Percentiles rank a stretch among this genome's conserved stretches.
phyloP scores from a whole-genome alignment of 1,284 basidiomycete genomes.

The Trametes hirsuta region DNA sequence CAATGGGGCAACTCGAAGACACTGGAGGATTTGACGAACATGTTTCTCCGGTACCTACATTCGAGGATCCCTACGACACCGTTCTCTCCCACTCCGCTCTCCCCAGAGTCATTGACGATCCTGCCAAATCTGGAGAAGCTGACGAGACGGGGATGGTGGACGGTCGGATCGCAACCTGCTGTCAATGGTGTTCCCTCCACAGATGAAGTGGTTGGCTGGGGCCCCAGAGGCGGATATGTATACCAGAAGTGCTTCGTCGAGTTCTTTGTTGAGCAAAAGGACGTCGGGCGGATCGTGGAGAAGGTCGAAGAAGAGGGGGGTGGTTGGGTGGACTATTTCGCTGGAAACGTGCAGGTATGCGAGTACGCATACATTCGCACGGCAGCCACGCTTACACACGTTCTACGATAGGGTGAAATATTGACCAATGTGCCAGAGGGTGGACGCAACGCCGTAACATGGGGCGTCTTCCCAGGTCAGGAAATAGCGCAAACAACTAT shows the following conservation, averaged over 20 bases:
- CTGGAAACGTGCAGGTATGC: conserved; percentile 77
- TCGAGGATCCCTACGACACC: conserved; percentile 79
- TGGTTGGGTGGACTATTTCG: conserved; percentile 84
- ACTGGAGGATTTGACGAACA: conserved; percentile 69
- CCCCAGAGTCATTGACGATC: conserved; percentile 84
- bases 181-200: conserved; percentile 81
- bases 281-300: conserved; percentile 68
- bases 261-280: conserved; percentile 79
- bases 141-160: conserved; percentile 87
- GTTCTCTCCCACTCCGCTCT: conserved; percentile 88
- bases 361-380: not conserved
- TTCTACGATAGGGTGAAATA: conserved; percentile 74
- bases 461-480: conserved; percentile 97
- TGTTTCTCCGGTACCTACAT: conserved; percentile 84
- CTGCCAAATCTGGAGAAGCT: conserved; percentile 79
- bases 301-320: conserved; percentile 57
- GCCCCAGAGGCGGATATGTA: conserved; percentile 89
- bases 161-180: conserved; percentile 95
- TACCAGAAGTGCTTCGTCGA: conserved; percentile 99
- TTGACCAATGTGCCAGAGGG: conserved; percentile 80
- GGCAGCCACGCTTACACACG: conserved; percentile 44
- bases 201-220: conserved; percentile 89
- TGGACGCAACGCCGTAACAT: conserved; percentile 94
- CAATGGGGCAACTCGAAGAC: conserved; percentile 85
- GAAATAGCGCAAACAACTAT: conserved; percentile 98